phyloP scores from a whole-genome alignment of 305 asterid species.

The Caryopteris hybrid region DNA sequence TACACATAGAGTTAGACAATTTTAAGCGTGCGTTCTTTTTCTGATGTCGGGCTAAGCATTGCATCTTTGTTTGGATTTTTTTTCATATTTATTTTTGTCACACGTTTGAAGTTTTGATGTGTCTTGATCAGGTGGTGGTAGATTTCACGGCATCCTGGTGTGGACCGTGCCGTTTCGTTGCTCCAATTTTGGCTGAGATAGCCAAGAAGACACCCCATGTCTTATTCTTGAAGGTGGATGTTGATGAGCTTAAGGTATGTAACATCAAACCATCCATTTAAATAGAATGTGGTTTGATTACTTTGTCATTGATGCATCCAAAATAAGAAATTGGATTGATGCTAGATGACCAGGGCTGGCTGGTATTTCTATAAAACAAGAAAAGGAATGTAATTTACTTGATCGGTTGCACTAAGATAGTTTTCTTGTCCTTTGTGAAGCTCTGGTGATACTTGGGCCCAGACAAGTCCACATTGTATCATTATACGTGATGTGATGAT shows the following conservation, averaged over 20 bases:
- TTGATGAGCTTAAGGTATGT: slow-evolving; percentile 68
- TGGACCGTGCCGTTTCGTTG: slow-evolving; percentile 78
- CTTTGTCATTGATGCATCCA: too few relatives aligned
- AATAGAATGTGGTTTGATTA: background rate
- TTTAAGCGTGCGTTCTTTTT: too few relatives aligned
- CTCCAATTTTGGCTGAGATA: slow-evolving; percentile 62
- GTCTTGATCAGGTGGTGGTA: slow-evolving; percentile 52
- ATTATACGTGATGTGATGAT: too few relatives aligned
- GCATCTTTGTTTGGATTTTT: background rate
- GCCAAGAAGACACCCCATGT: slow-evolving; percentile 56
- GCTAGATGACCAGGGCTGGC: too few relatives aligned
- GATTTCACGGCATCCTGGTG: slow-evolving; percentile 89
- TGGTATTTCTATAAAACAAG: too few relatives aligned
- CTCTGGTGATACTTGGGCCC: too few relatives aligned
- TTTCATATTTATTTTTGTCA: background rate
- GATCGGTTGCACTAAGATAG: too few relatives aligned
- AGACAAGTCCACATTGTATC: too few relatives aligned
- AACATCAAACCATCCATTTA: background rate
- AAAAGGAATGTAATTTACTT: too few relatives aligned
- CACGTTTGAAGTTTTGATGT: background rate
- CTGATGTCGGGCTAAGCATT: background rate
- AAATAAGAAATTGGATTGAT: background rate
- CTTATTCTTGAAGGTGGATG: slow-evolving; percentile 80
- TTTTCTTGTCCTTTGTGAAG: too few relatives aligned
- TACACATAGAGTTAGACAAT: too few relatives aligned